Evolutionary conservation across 305 asterid species (phyloP), one percentile per base, ranked within the genome.

Genomic region (Fraxinus latifolia): DNA sequence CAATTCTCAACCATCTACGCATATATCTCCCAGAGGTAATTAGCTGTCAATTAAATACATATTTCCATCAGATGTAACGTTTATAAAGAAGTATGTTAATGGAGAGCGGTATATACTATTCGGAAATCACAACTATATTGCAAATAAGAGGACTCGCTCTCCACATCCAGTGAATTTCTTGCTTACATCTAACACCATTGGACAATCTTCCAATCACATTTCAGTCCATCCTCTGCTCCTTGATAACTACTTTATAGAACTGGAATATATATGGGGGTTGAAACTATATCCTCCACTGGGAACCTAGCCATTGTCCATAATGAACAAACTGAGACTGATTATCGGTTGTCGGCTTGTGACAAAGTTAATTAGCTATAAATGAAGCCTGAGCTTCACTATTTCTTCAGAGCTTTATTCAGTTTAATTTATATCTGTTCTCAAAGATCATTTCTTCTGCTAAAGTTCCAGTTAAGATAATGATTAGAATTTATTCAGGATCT

Each of bases 11-110:
- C 87, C 99, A 96, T 90, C 97, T 96, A 9, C 97, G 99, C 68
- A 96, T 96, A 88, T 96, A 94, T 85, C 93, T 96, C 82, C 99
- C 99, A 65, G 99, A 96, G 99, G 99, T 96, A 91, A 82, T 84
- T 36, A 44, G 31, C 15, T 25, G 8, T 74, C 72, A 58, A 60
- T 53, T n/a, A 55, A 55, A 19, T 55, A 39, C 71, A 65, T 53
- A 32, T 60, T 79, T 71, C 73, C 84, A 23, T 27, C 77, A 19
- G 60, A 50, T 62, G 39, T 19, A 60, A 21, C 15, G 9, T 55
- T 19, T 55, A 55, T 55, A 55, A 17, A 53, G 23, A 53, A 55
- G 67, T 17, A 17, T 15, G 67, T 17, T 17, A 55, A 55, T 17
- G 67, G 67, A 55, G 25, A 53, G 67, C 0, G 8, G 67, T 55